Percentiles rank a stretch among this genome's conserved stretches.
Evolutionary conservation across 108 stramenopile genomes (phyloP).

Genomic region (Nitzschia palea): DNA sequence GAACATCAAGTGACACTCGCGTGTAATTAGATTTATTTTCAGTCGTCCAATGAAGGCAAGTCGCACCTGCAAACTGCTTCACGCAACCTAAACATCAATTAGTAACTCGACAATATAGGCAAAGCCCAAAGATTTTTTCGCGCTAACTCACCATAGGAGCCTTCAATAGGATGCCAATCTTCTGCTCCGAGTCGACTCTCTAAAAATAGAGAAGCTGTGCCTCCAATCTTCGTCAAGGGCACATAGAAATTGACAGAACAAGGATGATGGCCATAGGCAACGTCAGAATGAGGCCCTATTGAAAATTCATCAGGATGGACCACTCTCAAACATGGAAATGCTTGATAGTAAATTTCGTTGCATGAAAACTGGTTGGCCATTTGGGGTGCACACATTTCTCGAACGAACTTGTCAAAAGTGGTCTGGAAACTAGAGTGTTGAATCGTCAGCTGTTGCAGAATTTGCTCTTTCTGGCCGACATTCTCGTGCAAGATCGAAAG

Average conservation of each 20-base stretch:
- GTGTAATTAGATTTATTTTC: conserved; percentile 59
- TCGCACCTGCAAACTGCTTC: conserved; percentile 64
- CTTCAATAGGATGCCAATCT: conserved; percentile 65
- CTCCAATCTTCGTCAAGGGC: conserved; percentile 49
- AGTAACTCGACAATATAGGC: too few relatives aligned
- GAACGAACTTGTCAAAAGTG: conserved; percentile 53
- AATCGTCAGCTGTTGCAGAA: conserved; percentile 32
- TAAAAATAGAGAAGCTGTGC: conserved; percentile 50
- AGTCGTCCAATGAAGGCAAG: conserved; percentile 60
- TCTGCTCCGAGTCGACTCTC: conserved; percentile 54
- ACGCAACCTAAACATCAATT: conserved; percentile 36
- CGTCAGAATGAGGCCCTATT: conserved; percentile 73
- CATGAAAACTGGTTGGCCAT: conserved; percentile 10
- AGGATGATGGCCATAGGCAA: conserved; percentile 66
- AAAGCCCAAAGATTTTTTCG: too few relatives aligned
- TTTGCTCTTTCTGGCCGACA: conserved; percentile 31
- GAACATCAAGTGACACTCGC: conserved; percentile 64
- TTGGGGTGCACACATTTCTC: conserved; percentile 45
- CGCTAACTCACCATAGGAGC: conserved; percentile 22
- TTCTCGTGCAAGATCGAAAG: conserved; percentile 37
- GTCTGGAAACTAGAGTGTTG: conserved; percentile 32
- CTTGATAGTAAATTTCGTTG: conserved; percentile 61
- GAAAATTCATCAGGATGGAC: conserved; percentile 64
- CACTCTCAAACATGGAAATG: conserved; percentile 74
- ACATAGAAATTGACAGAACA: conserved; percentile 67